phyloP scores from a whole-genome alignment of 495 filamentous ascomycete species.

The Penicillium atrosanguineum region DNA sequence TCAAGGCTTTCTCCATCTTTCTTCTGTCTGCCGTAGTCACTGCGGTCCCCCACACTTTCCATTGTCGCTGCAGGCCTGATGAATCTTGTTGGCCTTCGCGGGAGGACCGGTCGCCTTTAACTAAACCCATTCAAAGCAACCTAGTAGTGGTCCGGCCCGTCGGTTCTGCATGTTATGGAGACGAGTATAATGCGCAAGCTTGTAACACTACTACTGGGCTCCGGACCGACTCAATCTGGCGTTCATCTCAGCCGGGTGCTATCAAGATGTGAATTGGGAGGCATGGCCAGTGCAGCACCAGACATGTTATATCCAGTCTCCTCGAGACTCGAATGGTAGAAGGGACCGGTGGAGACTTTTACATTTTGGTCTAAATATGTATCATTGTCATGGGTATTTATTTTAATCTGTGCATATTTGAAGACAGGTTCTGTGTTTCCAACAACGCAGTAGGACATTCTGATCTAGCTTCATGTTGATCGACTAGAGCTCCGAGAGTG shows the following conservation, averaged over 20 bases:
- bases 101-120: constrained; percentile 36
- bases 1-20: neutral
- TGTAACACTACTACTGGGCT: constrained; percentile 24
- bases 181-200: constrained; percentile 20
- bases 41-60: constrained; percentile 1
- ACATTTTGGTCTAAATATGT: neutral
- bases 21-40: constrained; percentile 3
- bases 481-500: neutral
- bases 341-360: constrained; percentile 19
- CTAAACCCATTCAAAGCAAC: constrained; percentile 34
- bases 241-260: constrained; percentile 35
- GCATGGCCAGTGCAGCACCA: constrained; percentile 53
- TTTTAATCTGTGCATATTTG: neutral
- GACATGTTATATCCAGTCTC: constrained; percentile 53
- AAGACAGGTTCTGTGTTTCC: neutral
- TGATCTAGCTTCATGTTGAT: neutral
- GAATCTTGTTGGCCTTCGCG: constrained; percentile 40
- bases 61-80: constrained; percentile 26
- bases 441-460: neutral
- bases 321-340: constrained; percentile 13
- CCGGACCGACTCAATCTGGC: constrained; percentile 28
- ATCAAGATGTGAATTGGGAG: constrained; percentile 46
- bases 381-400: neutral
- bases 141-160: constrained; percentile 39
- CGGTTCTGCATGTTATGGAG: constrained; percentile 41